These are phyloP conservation scores for Aplosporella prunicola DNA, from an alignment of 2,329 filamentous ascomycete genomes.

Conservation along the genomic window DNA sequence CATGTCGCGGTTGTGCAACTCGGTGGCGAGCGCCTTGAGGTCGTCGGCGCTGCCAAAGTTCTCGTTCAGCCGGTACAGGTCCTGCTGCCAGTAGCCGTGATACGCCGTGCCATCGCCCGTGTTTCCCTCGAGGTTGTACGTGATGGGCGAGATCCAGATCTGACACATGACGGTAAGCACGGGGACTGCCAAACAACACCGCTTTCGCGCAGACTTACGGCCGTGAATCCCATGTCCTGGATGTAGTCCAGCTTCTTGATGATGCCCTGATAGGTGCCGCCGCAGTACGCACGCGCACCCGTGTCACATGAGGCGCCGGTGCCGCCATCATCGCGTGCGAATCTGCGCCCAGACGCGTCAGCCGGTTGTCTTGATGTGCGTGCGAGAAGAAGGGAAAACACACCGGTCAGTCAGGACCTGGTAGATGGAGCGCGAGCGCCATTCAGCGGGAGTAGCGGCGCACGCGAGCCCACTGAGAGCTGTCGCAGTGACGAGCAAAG, in stretches of 20 bases:
- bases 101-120: slow-evolving; percentile 37
- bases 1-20: slow-evolving; percentile 48
- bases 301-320: slow-evolving; percentile 31
- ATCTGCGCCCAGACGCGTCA: slow-evolving; percentile 16
- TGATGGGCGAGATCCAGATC: slow-evolving; percentile 42
- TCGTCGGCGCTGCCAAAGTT: slow-evolving; percentile 52
- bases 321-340: slow-evolving; percentile 31
- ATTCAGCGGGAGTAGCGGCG: slow-evolving; percentile 26
- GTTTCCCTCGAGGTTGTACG: slow-evolving; percentile 31
- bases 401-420: slow-evolving; percentile 34
- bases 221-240: slow-evolving; percentile 50
- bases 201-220: slow-evolving; percentile 30
- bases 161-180: too few relatives aligned
- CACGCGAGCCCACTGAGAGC: slow-evolving; percentile 2
- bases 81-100: slow-evolving; percentile 45
- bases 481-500: slow-evolving; percentile 5
- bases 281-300: slow-evolving; percentile 41
- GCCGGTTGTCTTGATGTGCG: background rate
- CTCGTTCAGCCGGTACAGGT: slow-evolving; percentile 46
- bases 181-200: background rate
- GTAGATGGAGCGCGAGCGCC: slow-evolving; percentile 33
- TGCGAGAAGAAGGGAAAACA: background rate
- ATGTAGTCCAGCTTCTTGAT: slow-evolving; percentile 54
- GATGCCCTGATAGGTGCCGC: slow-evolving; percentile 51
- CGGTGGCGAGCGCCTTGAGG: slow-evolving; percentile 46